Evolutionary conservation across 805 yeast genomes (phyloP).

Genomic region (Yarrowia sp.): DNA sequence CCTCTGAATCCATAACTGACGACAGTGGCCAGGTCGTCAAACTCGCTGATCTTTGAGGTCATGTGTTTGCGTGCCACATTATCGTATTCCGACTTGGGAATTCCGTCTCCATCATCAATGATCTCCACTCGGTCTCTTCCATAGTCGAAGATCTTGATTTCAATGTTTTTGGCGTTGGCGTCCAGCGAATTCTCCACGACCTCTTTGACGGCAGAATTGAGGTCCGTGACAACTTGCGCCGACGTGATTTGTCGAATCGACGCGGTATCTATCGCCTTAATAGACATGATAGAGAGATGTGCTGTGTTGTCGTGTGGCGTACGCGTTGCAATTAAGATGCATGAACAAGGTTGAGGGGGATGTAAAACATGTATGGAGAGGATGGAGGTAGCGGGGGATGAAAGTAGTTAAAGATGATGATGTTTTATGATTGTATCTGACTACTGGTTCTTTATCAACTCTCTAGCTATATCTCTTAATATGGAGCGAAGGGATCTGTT

Average conservation of each 20-base stretch:
- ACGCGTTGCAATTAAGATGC: slow-evolving; percentile 4
- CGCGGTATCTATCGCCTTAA: slow-evolving; percentile 42
- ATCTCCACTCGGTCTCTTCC: slow-evolving; percentile 74
- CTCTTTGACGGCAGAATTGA: slow-evolving; percentile 77
- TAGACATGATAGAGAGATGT: slow-evolving; percentile 28
- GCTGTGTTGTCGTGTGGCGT: not conserved
- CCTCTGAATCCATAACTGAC: slow-evolving; percentile 68
- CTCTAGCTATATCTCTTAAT: too few relatives aligned
- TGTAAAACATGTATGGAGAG: not conserved
- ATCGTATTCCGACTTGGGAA: slow-evolving; percentile 47
- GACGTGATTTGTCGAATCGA: slow-evolving; percentile 81
- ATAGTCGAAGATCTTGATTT: slow-evolving; percentile 61
- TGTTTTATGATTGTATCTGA: too few relatives aligned
- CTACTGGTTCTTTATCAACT: too few relatives aligned
- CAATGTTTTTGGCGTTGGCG: slow-evolving; percentile 66
- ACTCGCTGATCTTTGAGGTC: slow-evolving; percentile 52
- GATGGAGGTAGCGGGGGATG: too few relatives aligned
- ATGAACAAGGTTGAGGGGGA: not conserved
- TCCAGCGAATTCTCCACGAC: slow-evolving; percentile 83
- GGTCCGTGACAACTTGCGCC: slow-evolving; percentile 85
- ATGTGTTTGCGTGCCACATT: slow-evolving; percentile 47
- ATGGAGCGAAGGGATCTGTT: too few relatives aligned
- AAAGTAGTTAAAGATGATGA: too few relatives aligned
- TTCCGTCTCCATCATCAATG: slow-evolving; percentile 71
- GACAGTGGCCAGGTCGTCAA: slow-evolving; percentile 42